These are phyloP conservation scores for Apiospora sp. DNA, from an alignment of 2,329 filamentous ascomycete genomes.

Conservation along the genomic window DNA sequence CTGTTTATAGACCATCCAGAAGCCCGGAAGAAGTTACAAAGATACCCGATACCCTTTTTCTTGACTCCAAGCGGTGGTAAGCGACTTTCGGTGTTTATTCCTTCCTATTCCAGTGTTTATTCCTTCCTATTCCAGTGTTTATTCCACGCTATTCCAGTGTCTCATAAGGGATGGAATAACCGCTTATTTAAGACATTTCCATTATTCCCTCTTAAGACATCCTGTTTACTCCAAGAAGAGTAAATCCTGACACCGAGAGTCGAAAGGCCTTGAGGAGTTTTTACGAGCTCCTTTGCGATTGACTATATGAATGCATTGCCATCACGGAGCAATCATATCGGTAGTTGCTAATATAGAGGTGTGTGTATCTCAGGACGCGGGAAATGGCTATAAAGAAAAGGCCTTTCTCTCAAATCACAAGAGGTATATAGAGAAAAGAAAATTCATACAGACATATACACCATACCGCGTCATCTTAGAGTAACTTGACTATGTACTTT, in stretches of 20 bases:
- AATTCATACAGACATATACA: neutral
- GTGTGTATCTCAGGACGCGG: neutral
- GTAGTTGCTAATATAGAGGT: neutral
- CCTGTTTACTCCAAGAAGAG: no score
- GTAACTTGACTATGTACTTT: neutral
- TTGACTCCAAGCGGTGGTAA: neutral
- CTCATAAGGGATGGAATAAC: no score
- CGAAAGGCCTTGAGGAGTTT: neutral
- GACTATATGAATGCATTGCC: neutral
- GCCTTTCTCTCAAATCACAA: neutral
- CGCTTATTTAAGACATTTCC: no score
- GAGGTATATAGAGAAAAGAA: neutral
- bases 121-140: no score
- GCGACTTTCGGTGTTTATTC: no score
- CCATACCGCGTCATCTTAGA: neutral
- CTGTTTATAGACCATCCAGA: neutral
- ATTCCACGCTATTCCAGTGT: no score
- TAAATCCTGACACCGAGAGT: no score
- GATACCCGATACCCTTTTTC: constrained; percentile 10
- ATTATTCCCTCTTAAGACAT: no score
- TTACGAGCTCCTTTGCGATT: neutral
- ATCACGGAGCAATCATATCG: neutral
- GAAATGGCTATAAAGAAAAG: neutral
- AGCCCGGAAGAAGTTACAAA: neutral
- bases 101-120: no score